Conservation (phyloP, 2,329 filamentous ascomycete genomes). For the Fusarium xylarioides region DNA sequence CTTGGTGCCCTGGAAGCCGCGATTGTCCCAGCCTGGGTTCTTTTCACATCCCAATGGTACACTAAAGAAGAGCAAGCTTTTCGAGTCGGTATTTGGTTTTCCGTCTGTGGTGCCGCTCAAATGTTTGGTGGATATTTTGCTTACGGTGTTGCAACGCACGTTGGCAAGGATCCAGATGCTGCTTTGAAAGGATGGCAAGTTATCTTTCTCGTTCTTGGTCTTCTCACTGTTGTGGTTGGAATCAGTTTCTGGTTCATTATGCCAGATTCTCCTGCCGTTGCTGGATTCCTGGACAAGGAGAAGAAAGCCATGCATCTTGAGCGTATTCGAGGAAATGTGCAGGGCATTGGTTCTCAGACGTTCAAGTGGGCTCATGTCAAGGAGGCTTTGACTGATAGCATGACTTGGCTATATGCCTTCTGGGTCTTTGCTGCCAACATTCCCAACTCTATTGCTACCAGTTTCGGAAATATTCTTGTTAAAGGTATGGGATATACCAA, state of each 20-base stretch:
- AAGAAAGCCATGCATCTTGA: constrained; percentile 1
- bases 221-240: background rate
- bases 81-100: constrained; percentile 36
- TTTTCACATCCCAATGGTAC: constrained; percentile 36
- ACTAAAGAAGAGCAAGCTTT: constrained; percentile 35
- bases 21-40: constrained; percentile 6
- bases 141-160: constrained; percentile 30
- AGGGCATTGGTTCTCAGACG: constrained; percentile 1
- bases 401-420: constrained; percentile 36
- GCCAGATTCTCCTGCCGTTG: background rate
- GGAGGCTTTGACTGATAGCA: constrained; percentile 25
- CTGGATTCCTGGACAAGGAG: background rate
- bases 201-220: background rate
- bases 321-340: background rate
- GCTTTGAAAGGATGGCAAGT: background rate
- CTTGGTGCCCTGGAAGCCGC: background rate
- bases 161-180: constrained; percentile 21
- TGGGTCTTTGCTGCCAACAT: constrained; percentile 37
- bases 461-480: background rate
- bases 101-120: constrained; percentile 26
- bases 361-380: constrained; percentile 32
- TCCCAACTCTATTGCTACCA: constrained; percentile 25
- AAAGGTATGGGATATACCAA: constrained; percentile 1
- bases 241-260: background rate
- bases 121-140: constrained; percentile 39